phyloP scores from a whole-genome alignment of 768 basidiomycete species.

The Lactarius akahatsu region DNA sequence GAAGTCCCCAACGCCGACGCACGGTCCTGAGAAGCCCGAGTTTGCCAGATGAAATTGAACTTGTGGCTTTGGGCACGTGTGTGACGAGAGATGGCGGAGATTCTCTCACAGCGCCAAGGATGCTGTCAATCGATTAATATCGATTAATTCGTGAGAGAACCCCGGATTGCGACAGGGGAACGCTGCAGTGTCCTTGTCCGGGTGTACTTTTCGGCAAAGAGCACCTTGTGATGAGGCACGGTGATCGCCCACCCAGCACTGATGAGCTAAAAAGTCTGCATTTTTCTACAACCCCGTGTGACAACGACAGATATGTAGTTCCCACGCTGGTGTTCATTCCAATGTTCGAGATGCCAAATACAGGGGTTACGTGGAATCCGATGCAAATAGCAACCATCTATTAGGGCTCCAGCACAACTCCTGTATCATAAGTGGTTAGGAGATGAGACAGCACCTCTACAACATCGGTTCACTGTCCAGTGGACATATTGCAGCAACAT shows the following conservation, averaged over 20 bases:
- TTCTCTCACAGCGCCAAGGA: not conserved
- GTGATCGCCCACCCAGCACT: not conserved
- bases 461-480: not conserved
- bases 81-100: not conserved
- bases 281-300: not conserved
- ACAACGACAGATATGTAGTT: not conserved
- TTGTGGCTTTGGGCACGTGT: not conserved
- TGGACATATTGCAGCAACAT: slow-evolving; percentile 34
- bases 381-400: not conserved
- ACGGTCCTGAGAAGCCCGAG: not conserved
- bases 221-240: not conserved
- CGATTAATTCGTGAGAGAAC: no score
- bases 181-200: not conserved
- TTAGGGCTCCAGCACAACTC: not conserved
- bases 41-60: not conserved
- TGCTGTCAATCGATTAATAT: no score
- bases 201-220: not conserved
- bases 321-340: not conserved
- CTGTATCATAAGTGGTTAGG: not conserved
- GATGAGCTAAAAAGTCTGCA: not conserved
- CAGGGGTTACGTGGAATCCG: not conserved
- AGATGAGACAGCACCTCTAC: slow-evolving; percentile 1
- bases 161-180: no score
- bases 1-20: not conserved
- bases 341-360: not conserved